Conservation (phyloP, 176 grass and related monocot genomes). For the Triticum monococcum region DNA sequence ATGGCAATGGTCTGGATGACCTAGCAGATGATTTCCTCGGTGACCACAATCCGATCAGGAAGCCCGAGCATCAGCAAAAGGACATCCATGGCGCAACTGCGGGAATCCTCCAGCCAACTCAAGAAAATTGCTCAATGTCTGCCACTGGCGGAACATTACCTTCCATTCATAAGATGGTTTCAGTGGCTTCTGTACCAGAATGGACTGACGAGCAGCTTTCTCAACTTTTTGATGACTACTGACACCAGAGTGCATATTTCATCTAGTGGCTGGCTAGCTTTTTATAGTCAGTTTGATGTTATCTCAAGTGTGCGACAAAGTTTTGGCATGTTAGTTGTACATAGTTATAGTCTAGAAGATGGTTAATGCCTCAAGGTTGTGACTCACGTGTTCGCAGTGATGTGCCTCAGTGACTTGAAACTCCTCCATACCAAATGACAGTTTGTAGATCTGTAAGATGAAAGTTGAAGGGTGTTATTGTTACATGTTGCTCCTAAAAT, state of each 20-base stretch:
- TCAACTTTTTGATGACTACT: conserved; percentile 38
- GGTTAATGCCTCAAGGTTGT: not conserved
- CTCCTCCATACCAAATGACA: not conserved
- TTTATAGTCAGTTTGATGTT: not conserved
- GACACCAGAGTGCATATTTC: not conserved
- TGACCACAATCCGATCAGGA: not conserved
- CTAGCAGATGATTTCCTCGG: not conserved
- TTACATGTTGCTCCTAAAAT: not conserved
- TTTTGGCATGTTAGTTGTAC: not conserved
- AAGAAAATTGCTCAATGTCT: conserved; percentile 4
- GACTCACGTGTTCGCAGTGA: not conserved
- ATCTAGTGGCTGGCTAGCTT: not conserved
- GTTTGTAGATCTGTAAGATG: too few relatives aligned
- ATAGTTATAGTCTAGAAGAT: not conserved
- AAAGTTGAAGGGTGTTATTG: not conserved
- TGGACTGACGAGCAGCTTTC: conserved; percentile 48
- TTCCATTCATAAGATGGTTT: not conserved
- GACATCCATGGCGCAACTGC: not conserved
- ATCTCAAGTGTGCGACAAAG: not conserved
- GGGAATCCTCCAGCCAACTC: not conserved
- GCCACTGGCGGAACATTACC: not conserved
- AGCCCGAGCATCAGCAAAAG: not conserved
- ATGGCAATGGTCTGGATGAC: conserved; percentile 7
- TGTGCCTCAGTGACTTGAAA: not conserved
- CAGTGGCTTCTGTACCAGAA: conserved; percentile 7